Percentiles rank a stretch among this genome's conserved stretches.
These are phyloP conservation scores for Niebla homalea DNA, from an alignment of 495 filamentous ascomycete species.

Conservation along the genomic window DNA sequence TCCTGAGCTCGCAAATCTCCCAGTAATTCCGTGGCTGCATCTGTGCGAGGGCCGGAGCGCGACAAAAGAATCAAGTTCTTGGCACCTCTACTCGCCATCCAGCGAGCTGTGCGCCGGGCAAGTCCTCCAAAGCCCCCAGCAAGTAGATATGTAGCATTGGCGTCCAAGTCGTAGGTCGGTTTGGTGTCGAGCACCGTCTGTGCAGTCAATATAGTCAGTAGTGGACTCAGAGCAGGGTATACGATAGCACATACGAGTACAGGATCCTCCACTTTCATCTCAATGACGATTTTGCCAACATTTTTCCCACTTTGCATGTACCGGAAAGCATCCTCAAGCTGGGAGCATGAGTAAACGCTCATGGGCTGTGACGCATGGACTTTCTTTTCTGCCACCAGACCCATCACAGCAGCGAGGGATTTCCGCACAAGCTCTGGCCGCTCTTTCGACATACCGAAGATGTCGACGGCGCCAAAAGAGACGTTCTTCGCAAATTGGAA, in stretches of 20 bases:
- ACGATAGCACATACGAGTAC: neutral
- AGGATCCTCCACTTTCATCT: slow-evolving; percentile 1
- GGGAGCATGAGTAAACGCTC: slow-evolving; percentile 2
- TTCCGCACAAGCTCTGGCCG: neutral
- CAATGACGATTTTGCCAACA: slow-evolving; percentile 4
- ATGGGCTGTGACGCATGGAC: neutral
- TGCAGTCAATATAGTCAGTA: too few species aligned
- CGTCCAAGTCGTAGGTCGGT: slow-evolving; percentile 7
- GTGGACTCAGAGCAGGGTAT: too few species aligned
- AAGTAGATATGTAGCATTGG: slow-evolving; percentile 19
- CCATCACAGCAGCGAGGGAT: neutral
- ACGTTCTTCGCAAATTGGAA: slow-evolving; percentile 2
- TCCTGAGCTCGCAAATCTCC: slow-evolving; percentile 6
- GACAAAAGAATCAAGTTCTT: slow-evolving; percentile 20
- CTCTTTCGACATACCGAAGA: neutral
- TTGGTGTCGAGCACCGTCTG: neutral
- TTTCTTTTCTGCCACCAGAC: neutral
- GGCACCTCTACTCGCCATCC: slow-evolving; percentile 20
- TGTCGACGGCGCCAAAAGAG: slow-evolving; percentile 17
- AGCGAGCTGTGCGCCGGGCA: slow-evolving; percentile 15
- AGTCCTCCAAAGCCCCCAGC: slow-evolving; percentile 24
- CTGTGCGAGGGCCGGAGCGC: slow-evolving; percentile 11
- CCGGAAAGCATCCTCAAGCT: slow-evolving; percentile 40
- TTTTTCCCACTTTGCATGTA: slow-evolving; percentile 11
- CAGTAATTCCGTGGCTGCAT: slow-evolving; percentile 3